Base-by-base conservation (phyloP, 179 eudicot species). In the Beta lomatogona region DNA sequence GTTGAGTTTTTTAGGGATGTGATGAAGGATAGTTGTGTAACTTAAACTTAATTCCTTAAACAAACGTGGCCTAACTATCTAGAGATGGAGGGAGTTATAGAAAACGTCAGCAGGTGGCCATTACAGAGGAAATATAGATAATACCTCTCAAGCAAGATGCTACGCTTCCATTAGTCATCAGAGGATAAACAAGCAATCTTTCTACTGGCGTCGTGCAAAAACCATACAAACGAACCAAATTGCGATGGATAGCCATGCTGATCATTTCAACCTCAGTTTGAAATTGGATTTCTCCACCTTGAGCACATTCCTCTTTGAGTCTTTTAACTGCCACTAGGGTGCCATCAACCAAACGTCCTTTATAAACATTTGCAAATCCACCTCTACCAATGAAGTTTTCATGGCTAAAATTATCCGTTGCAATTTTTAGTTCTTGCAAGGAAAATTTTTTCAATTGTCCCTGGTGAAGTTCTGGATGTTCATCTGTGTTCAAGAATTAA, bases 111-210 rank as follows among this genome's bases (percentile, higher is more conserved):
- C 9, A 48, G 52, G 52, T 48, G 52, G 9, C 52, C 7, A 48
- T 6, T 48, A 36, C 41, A 36, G 52, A 9, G 52, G 8, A 48
- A 5, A 9, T 1, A 48, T 48, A 48, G 52, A 48, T 6, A 48
- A 48, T 81, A 86, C 88, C 88, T 86, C 88, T 81, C 76, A 86
- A 81, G 71, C 88, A 86, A 11, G 88, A 83, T 14, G 88, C 83
- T 3, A 86, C 84, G 48, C 86, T 86, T 73, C 88, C 88, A 73
- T 86, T 86, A 18, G 74, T 71, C 88, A 86, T 86, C 59, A 76
- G 81, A 59, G 88, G 88, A 61, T 83, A 83, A 64, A 83, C 84
- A 53, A 83, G 86, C 57, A 86, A 63, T 57, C 84, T 81, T 72
- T 86, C 86, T 19, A 71, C 75, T 16, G 84, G 86, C 25, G 74